Evolutionary conservation across 1,139 yeast genomes (phyloP).

Genomic region (Taphrina deformans): DNA sequence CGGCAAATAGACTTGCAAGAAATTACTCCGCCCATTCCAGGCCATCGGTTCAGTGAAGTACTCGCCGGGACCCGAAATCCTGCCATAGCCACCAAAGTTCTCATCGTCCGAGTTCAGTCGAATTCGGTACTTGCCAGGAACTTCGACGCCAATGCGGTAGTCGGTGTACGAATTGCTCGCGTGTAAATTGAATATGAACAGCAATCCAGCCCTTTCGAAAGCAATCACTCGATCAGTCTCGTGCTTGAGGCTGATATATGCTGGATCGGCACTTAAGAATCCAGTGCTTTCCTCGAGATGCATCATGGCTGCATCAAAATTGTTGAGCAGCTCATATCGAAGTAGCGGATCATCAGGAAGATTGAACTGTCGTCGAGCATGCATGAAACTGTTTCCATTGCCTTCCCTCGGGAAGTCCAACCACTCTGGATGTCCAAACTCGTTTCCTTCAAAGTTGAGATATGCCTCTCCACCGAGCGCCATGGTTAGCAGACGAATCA

Average conservation of each 20-base stretch:
- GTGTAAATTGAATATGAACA: constrained; percentile 87
- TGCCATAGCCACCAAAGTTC: constrained; percentile 74
- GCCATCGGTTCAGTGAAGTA: constrained; percentile 68
- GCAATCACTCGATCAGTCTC: constrained; percentile 85
- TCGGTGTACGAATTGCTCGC: constrained; percentile 73
- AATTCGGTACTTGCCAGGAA: constrained; percentile 71
- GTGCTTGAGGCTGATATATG: constrained; percentile 83
- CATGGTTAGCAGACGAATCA: constrained; percentile 83
- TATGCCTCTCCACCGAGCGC: constrained; percentile 95
- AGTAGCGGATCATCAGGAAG: constrained; percentile 74
- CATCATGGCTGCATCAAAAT: constrained; percentile 84
- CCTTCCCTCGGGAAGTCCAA: constrained; percentile 93
- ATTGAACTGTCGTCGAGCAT: constrained; percentile 92
- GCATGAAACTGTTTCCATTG: constrained; percentile 82
- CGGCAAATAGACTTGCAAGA: constrained; percentile 79
- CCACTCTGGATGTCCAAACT: constrained; percentile 99
- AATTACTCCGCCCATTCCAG: constrained; percentile 81
- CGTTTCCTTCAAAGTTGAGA: constrained; percentile 94
- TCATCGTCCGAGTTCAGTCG: constrained; percentile 70
- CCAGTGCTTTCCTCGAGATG: constrained; percentile 65
- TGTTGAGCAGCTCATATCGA: constrained; percentile 73
- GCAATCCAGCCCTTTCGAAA: constrained; percentile 80
- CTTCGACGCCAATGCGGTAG: constrained; percentile 84
- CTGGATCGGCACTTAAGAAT: constrained; percentile 66
- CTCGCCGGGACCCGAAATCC: constrained; percentile 57